A percentile compares a stretch with the other conserved stretches of the same genome.
Conservation (phyloP, 1,139 yeast genomes). For the Pneumocystis jirovecii region DNA sequence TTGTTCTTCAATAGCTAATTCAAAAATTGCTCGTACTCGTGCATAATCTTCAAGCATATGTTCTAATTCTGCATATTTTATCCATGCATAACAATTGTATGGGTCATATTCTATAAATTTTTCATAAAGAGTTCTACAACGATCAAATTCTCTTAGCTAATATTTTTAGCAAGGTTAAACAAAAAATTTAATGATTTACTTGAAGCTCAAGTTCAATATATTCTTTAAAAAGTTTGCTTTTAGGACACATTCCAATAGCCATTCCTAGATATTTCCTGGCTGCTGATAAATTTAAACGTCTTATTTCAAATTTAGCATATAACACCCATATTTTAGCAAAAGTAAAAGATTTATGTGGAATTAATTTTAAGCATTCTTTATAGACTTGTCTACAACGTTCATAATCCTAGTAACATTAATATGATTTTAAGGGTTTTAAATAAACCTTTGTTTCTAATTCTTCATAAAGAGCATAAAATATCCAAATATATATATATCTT, state of each 20-base stretch:
- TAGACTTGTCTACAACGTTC: constrained; percentile 39
- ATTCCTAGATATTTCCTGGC: constrained; percentile 64
- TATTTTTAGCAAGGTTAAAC: background rate
- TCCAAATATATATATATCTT: constrained; percentile 56
- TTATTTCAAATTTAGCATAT: constrained; percentile 57
- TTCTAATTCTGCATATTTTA: constrained; percentile 56
- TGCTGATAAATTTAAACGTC: constrained; percentile 35
- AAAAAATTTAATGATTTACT: background rate
- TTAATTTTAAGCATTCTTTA: constrained; percentile 32
- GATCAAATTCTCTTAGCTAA: constrained; percentile 53
- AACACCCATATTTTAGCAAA: constrained; percentile 64
- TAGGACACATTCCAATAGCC: constrained; percentile 53
- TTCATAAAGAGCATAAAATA: constrained; percentile 47
- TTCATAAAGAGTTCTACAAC: constrained; percentile 61
- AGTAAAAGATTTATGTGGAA: constrained; percentile 47
- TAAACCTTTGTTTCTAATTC: constrained; percentile 33
- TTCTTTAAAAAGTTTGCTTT: constrained; percentile 41
- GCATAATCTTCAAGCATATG: constrained; percentile 51
- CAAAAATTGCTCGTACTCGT: constrained; percentile 48
- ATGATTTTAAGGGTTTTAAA: background rate
- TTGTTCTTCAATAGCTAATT: constrained; percentile 29
- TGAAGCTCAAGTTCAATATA: constrained; percentile 40
- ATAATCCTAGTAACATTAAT: constrained; percentile 20
- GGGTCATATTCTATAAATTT: constrained; percentile 48
- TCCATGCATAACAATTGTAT: constrained; percentile 32